These are phyloP conservation scores for Yamadazyma songkhlaensis DNA, from an alignment of 1,139 yeast genomes.

Conservation along the genomic window DNA sequence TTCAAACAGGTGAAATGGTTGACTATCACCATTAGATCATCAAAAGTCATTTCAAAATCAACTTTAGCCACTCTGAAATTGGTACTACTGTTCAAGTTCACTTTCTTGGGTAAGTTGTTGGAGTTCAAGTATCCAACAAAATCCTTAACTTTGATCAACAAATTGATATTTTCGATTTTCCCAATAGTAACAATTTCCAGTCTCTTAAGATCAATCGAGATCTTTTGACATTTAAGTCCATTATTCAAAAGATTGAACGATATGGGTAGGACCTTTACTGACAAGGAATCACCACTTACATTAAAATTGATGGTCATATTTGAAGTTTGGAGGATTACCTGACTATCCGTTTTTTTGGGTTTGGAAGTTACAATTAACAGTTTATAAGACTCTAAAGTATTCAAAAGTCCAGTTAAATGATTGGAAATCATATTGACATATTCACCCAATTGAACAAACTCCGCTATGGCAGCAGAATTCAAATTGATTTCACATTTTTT, in stretches of 20 bases:
- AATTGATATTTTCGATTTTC: conserved; percentile 19
- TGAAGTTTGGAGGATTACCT: conserved; percentile 34
- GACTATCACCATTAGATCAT: conserved; percentile 13
- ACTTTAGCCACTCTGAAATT: conserved; percentile 20
- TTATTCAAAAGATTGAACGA: conserved; percentile 30
- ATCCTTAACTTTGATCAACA: conserved; percentile 20
- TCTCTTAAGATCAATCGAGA: conserved; percentile 18
- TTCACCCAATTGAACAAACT: conserved; percentile 13
- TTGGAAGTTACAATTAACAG: background rate
- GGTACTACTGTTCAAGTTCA: conserved; percentile 18
- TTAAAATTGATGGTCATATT: conserved; percentile 15
- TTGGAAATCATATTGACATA: background rate
- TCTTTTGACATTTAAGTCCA: conserved; percentile 28
- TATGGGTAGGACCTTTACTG: conserved; percentile 32
- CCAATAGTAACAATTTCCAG: conserved; percentile 15
- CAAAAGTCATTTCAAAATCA: conserved; percentile 13
- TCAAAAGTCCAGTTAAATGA: conserved; percentile 4
- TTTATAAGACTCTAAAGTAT: conserved; percentile 12
- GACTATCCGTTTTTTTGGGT: conserved; percentile 8
- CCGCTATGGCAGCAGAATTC: conserved; percentile 17
- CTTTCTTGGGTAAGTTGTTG: conserved; percentile 19
- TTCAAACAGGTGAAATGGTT: conserved; percentile 13
- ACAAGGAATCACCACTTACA: conserved; percentile 14
- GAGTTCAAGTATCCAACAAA: conserved; percentile 25
- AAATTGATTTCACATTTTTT: conserved; percentile 38